Evolutionary conservation across 148 eudicot species (phyloP), one percentile per base, ranked within the genome.

Genomic region (Limonium bicolor): DNA sequence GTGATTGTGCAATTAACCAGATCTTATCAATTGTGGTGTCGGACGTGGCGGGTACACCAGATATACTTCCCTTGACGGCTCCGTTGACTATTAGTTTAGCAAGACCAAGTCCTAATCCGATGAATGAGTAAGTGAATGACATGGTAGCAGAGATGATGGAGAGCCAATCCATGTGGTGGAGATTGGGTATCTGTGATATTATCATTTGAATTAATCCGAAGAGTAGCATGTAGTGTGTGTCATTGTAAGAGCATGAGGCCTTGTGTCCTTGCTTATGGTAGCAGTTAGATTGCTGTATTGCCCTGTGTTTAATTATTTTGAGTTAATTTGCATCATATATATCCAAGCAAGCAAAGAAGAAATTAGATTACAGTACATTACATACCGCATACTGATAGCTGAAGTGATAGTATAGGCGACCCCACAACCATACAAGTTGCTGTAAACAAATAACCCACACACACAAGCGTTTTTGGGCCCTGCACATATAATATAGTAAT

Each of bases 161-260:
- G 18, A 80, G 69, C 80, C 80, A 80, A 18, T 59, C 69, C 72
- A 76, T 73, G 62, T 68, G 60, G 49, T 70, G 84, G 41, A 76
- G 70, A 52, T 70, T 55, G 0, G 90, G 90, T 62, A 73, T 76
- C 36, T 73, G 84, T 27, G 80, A 80, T 28, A 68, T 4, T 16
- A 76, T 13, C 12, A 63, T 48, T 40, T 80, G 81, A 24, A 61
- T 26, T n/a, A 41, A 37, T 33, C 84, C 92, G 55, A 80, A 80
- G 14, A 67, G 26, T 2, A 80, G 36, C 72, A 76, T 76, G 41
- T 60, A 77, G n/a, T n/a, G 8, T 9, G 58, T 36, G 26, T 48
- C 53, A 21, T 61, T 77, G 24, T 58, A 69, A 1, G 49, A 29
- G 26, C 92, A 76, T 0, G 63, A 14, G n/a, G 78, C 80, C 15